Conservation (phyloP, 768 basidiomycete genomes). For the Hericium alpestre region DNA sequence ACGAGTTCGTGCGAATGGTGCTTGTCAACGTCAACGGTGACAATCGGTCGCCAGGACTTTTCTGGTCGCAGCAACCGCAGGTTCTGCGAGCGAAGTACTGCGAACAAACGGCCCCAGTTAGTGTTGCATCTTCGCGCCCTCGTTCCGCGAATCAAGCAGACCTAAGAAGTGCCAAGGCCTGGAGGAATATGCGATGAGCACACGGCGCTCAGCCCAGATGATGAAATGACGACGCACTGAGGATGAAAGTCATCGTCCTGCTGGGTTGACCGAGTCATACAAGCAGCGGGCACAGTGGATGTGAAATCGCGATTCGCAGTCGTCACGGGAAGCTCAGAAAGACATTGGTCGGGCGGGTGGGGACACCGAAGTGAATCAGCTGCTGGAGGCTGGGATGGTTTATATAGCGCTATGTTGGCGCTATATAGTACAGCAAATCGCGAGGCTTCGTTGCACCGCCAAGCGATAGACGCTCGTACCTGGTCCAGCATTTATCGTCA, state of each 20-base stretch:
- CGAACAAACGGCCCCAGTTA: not conserved
- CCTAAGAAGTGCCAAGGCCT: slow-evolving; percentile 23
- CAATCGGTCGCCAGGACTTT: slow-evolving; percentile 57
- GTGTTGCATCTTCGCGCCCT: not conserved
- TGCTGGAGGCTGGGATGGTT: too few species aligned
- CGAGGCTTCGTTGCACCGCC: too few species aligned
- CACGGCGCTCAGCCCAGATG: not conserved
- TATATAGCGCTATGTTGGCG: too few species aligned
- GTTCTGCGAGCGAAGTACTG: slow-evolving; percentile 32
- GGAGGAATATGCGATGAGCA: not conserved
- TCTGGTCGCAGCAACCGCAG: slow-evolving; percentile 39
- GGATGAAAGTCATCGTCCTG: not conserved
- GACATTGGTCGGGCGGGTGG: too few species aligned
- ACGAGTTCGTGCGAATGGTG: slow-evolving; percentile 42
- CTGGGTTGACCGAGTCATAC: not conserved
- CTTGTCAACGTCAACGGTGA: slow-evolving; percentile 45
- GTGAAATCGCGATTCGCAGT: not conserved
- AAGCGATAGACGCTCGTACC: too few species aligned
- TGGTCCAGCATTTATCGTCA: too few species aligned
- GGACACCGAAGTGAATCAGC: too few species aligned
- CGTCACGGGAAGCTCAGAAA: too few species aligned
- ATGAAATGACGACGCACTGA: not conserved
- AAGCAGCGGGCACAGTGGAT: not conserved
- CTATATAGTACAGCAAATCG: too few species aligned
- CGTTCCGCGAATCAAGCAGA: not conserved